Base-by-base conservation (phyloP, 208 protist genomes). In the Crithidia acanthocephali region DNA sequence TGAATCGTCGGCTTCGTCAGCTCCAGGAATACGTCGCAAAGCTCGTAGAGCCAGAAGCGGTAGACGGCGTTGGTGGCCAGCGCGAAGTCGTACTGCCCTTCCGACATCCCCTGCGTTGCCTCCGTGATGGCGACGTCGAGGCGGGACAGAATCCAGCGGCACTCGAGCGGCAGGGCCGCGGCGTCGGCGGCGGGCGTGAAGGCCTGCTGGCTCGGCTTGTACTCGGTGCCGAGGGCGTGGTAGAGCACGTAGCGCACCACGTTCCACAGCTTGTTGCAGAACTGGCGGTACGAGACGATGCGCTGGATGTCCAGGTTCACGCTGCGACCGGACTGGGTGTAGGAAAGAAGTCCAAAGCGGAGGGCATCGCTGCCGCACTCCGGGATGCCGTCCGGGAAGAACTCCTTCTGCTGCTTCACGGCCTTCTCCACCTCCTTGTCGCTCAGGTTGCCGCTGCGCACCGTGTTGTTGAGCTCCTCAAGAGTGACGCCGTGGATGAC, bases 241-340 rank as follows among this genome's bases (percentile, higher is more conserved):
- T 96, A 94, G 11, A 99, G 81, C n/a, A 93, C 94, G 79, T 99
- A 99, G 33, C 94, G 86, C 27, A 98, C 90, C 13, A 98, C 97
- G 75, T 99, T 99, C 98, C 98, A 99, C 25, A 99, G 83, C 86
- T 99, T 99, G 88, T 99, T 99, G 88, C 98, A 99, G 86, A 99
- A 99, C 75, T 98, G 91, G 68, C 98, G 90, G 85, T 99, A 99
- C 28, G 86, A 88, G 50, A 98, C 90, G 23, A 99, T 95, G 50
- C 95, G 88, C 42, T 98, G 81, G 64, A 99, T 95, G 77, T 99
- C 98, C 2, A 99, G 80, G 83, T 99, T 99, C 67, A 99, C 98
- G 74, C 82, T 95, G 60, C 89, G 89, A 51, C 94, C 93, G 22
- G 91, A 92, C 71, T 92, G 86, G 25, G 98, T 99, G 86, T 99